Percentiles rank a stretch among this genome's conserved stretches.
Evolutionary conservation across 1,284 basidiomycete species (phyloP).

Genomic region (Moesziomyces sp.): DNA sequence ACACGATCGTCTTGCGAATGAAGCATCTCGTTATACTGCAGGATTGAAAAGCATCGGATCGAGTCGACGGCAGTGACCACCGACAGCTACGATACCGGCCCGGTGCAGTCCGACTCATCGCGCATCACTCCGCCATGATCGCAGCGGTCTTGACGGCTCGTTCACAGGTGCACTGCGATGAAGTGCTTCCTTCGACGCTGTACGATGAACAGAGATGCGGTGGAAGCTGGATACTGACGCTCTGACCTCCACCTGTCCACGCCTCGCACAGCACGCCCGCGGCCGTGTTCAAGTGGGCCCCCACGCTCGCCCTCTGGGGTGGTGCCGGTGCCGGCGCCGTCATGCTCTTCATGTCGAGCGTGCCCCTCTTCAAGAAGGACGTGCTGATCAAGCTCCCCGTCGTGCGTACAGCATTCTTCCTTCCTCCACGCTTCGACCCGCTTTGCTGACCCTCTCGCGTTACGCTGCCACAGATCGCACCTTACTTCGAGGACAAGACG

Average conservation of each 20-base stretch:
- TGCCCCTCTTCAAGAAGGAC: conserved; percentile 62
- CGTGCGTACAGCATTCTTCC: conserved; percentile 11
- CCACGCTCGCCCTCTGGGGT: conserved; percentile 60
- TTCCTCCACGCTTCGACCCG: background rate
- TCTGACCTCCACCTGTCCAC: background rate
- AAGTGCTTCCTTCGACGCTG: too few relatives aligned
- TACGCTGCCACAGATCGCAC: conserved; percentile 24
- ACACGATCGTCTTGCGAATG: background rate
- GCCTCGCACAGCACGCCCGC: conserved; percentile 18
- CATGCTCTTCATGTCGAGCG: conserved; percentile 56
- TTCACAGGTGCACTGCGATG: background rate
- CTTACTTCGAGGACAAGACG: conserved; percentile 54
- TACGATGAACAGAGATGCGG: too few relatives aligned
- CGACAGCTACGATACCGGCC: background rate
- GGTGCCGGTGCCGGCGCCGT: conserved; percentile 57
- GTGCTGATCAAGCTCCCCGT: conserved; percentile 59
- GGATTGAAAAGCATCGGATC: too few relatives aligned
- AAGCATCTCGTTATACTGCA: too few relatives aligned
- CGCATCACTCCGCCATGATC: too few relatives aligned
- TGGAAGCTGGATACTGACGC: background rate
- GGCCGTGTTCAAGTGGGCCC: conserved; percentile 54
- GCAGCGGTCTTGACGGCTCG: too few relatives aligned
- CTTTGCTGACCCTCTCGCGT: background rate
- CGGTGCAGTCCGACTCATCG: background rate
- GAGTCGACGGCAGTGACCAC: too few relatives aligned